Conservation (phyloP, 2,329 filamentous ascomycete genomes). For the Alternaria incomplexa region DNA sequence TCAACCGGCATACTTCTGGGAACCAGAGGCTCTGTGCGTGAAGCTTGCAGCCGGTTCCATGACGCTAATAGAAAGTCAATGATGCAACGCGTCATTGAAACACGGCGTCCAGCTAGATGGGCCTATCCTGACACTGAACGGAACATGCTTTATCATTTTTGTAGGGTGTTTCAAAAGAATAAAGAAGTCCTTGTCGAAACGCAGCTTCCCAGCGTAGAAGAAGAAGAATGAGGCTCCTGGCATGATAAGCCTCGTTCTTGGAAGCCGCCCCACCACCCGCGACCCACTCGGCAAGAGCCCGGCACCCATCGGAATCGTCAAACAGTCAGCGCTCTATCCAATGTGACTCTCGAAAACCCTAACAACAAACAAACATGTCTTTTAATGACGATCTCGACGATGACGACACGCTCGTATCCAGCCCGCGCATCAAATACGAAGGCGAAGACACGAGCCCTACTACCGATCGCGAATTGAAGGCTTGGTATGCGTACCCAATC, state of each 20-base stretch:
- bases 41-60: background rate
- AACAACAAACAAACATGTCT: conserved; percentile 16
- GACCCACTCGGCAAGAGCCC: conserved; percentile 1
- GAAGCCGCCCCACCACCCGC: background rate
- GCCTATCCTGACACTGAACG: background rate
- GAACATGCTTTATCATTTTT: background rate
- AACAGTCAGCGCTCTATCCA: background rate
- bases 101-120: background rate
- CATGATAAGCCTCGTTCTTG: background rate
- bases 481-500: conserved; percentile 91
- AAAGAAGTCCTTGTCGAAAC: background rate
- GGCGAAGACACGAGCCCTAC: conserved; percentile 69
- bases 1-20: background rate
- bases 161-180: background rate
- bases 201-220: background rate
- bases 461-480: conserved; percentile 77
- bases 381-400: conserved; percentile 10
- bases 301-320: conserved; percentile 2
- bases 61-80: background rate
- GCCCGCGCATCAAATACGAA: conserved; percentile 22
- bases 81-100: background rate
- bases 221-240: background rate
- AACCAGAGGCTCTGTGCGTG: background rate
- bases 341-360: background rate
- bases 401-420: conserved; percentile 3